Base-by-base conservation (phyloP, 164 flowering plant genomes). In the Umbilicus rupestris region DNA sequence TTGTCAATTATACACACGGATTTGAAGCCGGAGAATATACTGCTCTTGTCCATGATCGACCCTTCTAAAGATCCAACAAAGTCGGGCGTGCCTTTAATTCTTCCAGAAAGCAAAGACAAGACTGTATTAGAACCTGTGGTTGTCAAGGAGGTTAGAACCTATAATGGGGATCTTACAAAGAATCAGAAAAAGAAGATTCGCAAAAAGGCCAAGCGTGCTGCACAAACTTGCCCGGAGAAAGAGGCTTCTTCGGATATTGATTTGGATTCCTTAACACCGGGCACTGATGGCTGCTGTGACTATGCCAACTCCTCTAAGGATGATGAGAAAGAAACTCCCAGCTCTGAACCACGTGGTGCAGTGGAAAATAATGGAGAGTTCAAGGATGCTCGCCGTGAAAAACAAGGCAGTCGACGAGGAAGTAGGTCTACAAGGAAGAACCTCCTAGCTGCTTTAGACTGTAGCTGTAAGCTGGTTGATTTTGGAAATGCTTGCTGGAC, bases 401-500 rank as follows among this genome's bases (percentile, higher is more conserved):
- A 66, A 47, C 78, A 74, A 57, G 72, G 76, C 24, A 76, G 70
- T 64, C 78, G 80, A 76, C 83, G 88, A 72, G 87, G 86, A 16
- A 89, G 89, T 66, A 78, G 80, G 0, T 74, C 88, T 7, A 73
- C 81, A 35, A 84, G 88, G 77, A 79, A 84, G 76, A 89, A 84
- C 71, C 81, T 92, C 24, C 69, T 88, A 75, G 80, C 73, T 20
- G 83, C 83, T 7, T 78, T 82, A 64, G 88, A 92, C 31, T 76
- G 81, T 2, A 85, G 79, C 57, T 92, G 98, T 73, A 92, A 92
- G 75, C 76, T 92, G 77, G 96, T 92, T 74, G 98, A 92, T 73
- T 89, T 92, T 78, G 98, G 98, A 45, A 92, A 89, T 83, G 95
- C 98, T 24, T 92, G 98, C 74, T 89, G 98, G 92, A 86, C 94